phyloP scores from a whole-genome alignment of 2,329 filamentous ascomycete genomes.

The Phyllosticta ampelicida region DNA sequence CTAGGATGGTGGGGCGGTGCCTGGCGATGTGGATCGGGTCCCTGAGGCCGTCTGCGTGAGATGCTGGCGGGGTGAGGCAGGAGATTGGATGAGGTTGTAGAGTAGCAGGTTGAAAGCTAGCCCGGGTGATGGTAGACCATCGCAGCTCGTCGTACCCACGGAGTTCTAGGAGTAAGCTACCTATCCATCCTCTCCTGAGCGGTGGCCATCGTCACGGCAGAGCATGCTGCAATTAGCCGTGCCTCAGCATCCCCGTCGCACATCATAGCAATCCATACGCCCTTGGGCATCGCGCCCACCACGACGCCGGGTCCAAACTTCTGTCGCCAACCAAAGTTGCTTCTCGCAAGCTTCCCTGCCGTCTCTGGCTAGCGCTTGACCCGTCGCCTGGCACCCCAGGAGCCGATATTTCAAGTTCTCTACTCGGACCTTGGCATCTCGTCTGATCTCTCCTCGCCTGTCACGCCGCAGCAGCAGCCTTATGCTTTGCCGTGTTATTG shows the following conservation, averaged over 20 bases:
- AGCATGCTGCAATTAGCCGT: slow-evolving; percentile 3
- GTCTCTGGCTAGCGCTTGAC: neutral
- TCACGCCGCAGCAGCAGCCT: neutral
- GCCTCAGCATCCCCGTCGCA: slow-evolving; percentile 1
- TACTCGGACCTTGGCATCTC: neutral
- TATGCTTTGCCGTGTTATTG: neutral
- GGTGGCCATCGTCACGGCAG: slow-evolving; percentile 8
- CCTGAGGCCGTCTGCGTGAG: neutral
- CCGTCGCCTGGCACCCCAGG: neutral
- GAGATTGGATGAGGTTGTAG: neutral
- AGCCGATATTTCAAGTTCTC: too few species aligned
- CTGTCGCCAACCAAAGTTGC: neutral
- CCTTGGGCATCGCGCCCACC: slow-evolving; percentile 7
- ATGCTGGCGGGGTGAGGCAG: slow-evolving; percentile 3
- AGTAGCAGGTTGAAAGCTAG: slow-evolving; percentile 4
- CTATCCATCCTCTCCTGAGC: slow-evolving; percentile 7
- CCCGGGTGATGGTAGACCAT: too few species aligned
- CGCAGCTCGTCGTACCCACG: neutral
- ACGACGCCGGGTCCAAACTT: slow-evolving; percentile 1
- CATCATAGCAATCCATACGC: slow-evolving; percentile 8
- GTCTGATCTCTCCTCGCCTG: neutral
- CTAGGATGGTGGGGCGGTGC: neutral
- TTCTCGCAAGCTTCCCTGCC: neutral
- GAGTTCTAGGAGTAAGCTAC: slow-evolving; percentile 1
- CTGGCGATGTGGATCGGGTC: neutral